These are phyloP conservation scores for Grigorovia yakushimaensis DNA, from an alignment of 805 yeast genomes.

Conservation along the genomic window DNA sequence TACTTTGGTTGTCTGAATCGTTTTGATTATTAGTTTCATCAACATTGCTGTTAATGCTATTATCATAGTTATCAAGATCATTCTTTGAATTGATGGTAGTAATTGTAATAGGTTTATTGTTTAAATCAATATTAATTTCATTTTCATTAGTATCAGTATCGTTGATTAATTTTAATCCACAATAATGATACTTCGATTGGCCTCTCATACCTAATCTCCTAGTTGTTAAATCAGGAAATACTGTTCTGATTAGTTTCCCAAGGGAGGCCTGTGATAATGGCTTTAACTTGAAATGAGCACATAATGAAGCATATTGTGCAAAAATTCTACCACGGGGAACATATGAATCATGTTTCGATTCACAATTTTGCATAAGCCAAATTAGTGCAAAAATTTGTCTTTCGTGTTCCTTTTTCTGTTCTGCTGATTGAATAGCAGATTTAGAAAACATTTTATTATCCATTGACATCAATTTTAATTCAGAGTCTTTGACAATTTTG, in stretches of 20 bases:
- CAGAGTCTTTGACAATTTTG: conserved; percentile 35
- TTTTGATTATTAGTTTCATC: too few species aligned
- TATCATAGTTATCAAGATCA: too few species aligned
- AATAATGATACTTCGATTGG: conserved; percentile 75
- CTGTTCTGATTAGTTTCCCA: conserved; percentile 60
- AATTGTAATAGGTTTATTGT: neutral
- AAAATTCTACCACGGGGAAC: conserved; percentile 61
- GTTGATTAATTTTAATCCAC: conserved; percentile 41
- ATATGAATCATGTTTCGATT: conserved; percentile 38
- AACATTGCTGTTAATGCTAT: too few species aligned
- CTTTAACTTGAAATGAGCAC: conserved; percentile 43
- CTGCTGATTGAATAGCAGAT: conserved; percentile 23
- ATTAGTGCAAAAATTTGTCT: conserved; percentile 75
- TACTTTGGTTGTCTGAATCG: neutral
- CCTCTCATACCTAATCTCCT: conserved; percentile 77
- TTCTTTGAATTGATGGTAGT: too few species aligned
- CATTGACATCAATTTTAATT: conserved; percentile 26
- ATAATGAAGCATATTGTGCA: conserved; percentile 51
- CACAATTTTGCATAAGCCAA: conserved; percentile 64
- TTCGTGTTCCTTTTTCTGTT: conserved; percentile 42
- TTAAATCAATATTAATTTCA: neutral
- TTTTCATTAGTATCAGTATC: neutral
- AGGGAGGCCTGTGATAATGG: conserved; percentile 69
- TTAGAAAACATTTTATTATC: conserved; percentile 23
- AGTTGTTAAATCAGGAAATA: conserved; percentile 59